Evolutionary conservation across 1,284 basidiomycete species (phyloP).

Genomic region (Rhodotorula sp.): DNA sequence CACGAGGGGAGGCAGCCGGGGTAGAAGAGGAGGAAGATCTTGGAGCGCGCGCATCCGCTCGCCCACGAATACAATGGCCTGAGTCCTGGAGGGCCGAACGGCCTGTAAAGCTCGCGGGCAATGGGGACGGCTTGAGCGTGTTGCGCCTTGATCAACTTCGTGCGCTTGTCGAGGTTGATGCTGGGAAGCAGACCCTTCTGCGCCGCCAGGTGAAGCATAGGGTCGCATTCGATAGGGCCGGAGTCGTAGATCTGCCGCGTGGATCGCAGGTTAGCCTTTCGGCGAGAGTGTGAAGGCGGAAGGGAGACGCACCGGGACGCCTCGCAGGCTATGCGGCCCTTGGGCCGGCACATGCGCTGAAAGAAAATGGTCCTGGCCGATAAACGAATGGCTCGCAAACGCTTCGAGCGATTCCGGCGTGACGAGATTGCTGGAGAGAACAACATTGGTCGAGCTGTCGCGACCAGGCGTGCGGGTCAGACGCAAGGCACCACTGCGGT

Average conservation of each 20-base stretch:
- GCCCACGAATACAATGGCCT: slow-evolving; percentile 13
- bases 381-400: slow-evolving; percentile 12
- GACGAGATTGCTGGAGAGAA: slow-evolving; percentile 20
- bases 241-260: neutral
- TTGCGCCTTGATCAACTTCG: neutral
- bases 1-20: slow-evolving; percentile 18
- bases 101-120: neutral
- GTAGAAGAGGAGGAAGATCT: slow-evolving; percentile 28
- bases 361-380: slow-evolving; percentile 23
- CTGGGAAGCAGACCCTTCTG: too few relatives aligned
- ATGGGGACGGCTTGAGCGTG: neutral
- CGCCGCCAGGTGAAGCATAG: too few relatives aligned
- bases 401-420: slow-evolving; percentile 9
- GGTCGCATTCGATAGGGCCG: too few relatives aligned
- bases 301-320: slow-evolving; percentile 22
- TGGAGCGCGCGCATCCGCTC: slow-evolving; percentile 23
- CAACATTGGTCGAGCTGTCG: neutral
- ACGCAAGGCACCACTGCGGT: slow-evolving; percentile 18
- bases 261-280: neutral
- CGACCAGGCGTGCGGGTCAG: slow-evolving; percentile 31
- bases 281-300: neutral
- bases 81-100: neutral
- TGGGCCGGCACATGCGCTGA: slow-evolving; percentile 15
- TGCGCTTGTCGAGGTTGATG: neutral
- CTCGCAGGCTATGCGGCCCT: slow-evolving; percentile 3